Evolutionary conservation across 2,329 filamentous ascomycete genomes (phyloP), one percentile per base, ranked within the genome.

Genomic region (Scedosporium apiospermum): DNA sequence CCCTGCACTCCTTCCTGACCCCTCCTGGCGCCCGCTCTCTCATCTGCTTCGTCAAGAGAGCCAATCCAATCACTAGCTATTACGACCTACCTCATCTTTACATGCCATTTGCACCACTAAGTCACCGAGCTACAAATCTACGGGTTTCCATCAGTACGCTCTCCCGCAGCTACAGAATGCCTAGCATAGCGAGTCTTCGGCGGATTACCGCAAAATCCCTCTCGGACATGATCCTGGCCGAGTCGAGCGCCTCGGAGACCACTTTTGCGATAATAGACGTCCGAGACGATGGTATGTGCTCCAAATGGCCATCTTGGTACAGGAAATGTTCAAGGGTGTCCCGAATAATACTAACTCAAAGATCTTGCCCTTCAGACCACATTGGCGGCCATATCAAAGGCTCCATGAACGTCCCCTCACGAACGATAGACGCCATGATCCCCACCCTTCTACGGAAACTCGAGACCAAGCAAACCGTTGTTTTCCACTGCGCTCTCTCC

Each of bases 401-500:
- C 64, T 89, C 88, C 41, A 84, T 82, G 60, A 90, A 96, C 80
- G 82, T 91, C 12, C 92, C 95, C 0, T 89, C 84, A 60, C 77
- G 76, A 57, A 84, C 85, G 18, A 83, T 98, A 58, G 90, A 96
- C 69, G 83, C 84, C 71, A 85, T 82, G 67, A 85, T 95, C 74
- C 89, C 93, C 0, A 90, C 92, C 66, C 84, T 99, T n/a, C 81
- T 96, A 12, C 86, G 91, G 63, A 86, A 83, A 53, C 82, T 97
- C 58, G 79, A 85, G 66, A 86, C 88, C 71, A 92, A 91, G 74
- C 85, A 95, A 63, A 88, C 83, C 10, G 91, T 99, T 14, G 85
- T 99, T 1, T 99, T 99, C 74, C 95, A 99, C 77, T 99, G 95
- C 75, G 89, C 90, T 18, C 79, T 98, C 62, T 93, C 89, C 67